Base-by-base conservation (phyloP, 2,329 filamentous ascomycete species). In the Clonostachys chloroleuca region DNA sequence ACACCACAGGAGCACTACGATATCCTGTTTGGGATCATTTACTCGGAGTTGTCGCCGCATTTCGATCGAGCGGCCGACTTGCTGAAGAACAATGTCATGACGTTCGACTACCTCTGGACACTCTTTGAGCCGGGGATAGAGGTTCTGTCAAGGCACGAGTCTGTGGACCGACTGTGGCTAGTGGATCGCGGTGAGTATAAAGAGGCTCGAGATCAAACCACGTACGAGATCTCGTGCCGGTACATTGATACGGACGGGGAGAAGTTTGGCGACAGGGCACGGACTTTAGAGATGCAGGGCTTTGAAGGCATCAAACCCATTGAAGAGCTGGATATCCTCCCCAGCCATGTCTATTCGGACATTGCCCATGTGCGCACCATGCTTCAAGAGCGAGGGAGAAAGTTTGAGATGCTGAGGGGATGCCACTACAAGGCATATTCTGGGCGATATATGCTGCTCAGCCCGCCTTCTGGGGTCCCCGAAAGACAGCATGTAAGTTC, bases 221-320 rank as follows among this genome's bases (percentile, higher is more conserved):
- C 24, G 14, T 95, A 92, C 66, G 80, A 75, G 54, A 75, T 96
- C 12, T 86, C 92, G 54, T 89, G 85, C 18, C 78, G 75, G 61
- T 95, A 94, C 56, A 78, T 96, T 20, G 90, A 95, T 58, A 95
- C 90, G 51, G 89, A 96, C 56, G 92, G 91, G 48, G 95, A 95
- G 61, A 77, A 80, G 7, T 95, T 92, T 60, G 91, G 90, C 3
- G 84, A 86, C 57, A 88, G 87, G 13, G 82, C 74, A 44, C 81
- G 89, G 59, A 73, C 81, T 10, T 79, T 83, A 35, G 83, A 91
- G 44, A 82, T 96, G 12, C 67, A 78, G 7, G 74, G 80, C 4
- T 96, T 96, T 73, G 87, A 88, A 50, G 91, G 91, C 0, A 81
- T 87, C 13, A 80, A 85, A 51, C 92, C 89, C 66, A 95, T 96